Percentiles rank a stretch among this genome's conserved stretches.
Evolutionary conservation across 2,329 filamentous ascomycete genomes (phyloP).

Genomic region (Venturiaceae sp.): DNA sequence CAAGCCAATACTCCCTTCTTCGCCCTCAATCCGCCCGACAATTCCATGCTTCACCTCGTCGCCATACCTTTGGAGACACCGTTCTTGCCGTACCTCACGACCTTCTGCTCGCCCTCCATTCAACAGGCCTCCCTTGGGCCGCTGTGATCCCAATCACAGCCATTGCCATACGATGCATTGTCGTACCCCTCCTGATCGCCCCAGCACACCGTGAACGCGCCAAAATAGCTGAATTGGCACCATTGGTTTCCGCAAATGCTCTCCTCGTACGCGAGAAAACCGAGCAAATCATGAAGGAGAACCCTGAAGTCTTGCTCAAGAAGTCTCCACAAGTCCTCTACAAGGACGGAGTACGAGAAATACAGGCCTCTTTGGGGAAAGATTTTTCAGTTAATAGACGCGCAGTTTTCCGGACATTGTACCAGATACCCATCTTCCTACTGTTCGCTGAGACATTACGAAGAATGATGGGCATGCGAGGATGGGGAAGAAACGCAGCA

Average conservation of each 20-base stretch:
- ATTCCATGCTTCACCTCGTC: neutral
- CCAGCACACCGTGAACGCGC: slow-evolving; percentile 24
- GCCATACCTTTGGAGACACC: neutral
- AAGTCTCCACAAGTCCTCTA: neutral
- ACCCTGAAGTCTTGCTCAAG: neutral
- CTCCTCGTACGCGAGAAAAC: slow-evolving; percentile 7
- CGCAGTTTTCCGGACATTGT: slow-evolving; percentile 6
- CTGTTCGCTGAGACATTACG: slow-evolving; percentile 25
- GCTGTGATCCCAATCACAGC: slow-evolving; percentile 45
- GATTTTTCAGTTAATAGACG: neutral
- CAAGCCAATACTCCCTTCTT: neutral
- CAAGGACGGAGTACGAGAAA: neutral
- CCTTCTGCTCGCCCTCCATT: slow-evolving; percentile 25
- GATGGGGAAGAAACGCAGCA: slow-evolving; percentile 5
- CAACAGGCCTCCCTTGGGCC: slow-evolving; percentile 42
- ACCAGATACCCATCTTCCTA: slow-evolving; percentile 25
- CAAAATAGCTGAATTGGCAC: slow-evolving; percentile 20
- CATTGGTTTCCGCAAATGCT: slow-evolving; percentile 14
- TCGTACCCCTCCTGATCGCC: slow-evolving; percentile 38
- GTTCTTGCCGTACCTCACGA: slow-evolving; percentile 21
- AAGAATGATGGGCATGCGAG: slow-evolving; percentile 20
- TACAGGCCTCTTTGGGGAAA: neutral
- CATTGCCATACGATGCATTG: slow-evolving; percentile 35
- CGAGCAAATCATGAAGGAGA: neutral
- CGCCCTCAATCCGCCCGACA: neutral